Evolutionary conservation across 106 monocot species (phyloP), one percentile per base, ranked within the genome.

Genomic region (Allium fistulosum): DNA sequence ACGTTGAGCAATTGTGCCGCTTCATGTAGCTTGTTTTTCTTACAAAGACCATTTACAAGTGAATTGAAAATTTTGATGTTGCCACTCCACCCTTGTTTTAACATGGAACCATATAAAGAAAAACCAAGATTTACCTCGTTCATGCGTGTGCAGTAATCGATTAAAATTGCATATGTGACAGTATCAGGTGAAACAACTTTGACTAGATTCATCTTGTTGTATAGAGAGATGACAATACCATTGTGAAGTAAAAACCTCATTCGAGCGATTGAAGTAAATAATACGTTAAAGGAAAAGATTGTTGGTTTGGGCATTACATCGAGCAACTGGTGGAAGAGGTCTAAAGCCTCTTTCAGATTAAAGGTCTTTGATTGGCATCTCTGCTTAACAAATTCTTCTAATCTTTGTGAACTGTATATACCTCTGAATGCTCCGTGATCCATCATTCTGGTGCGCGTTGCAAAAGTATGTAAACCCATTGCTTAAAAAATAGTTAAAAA

Each of bases 11-110:
- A 11, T 26, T 8, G 15, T 0, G 57, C 3, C 12, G 80, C 84
- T 47, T 80, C 77, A 11, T 2, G 6, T 47, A 77, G 50, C 47
- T 65, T 66, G 8, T 61, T 69, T 26, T 70, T 51, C 14, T 26
- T 14, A 71, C 76, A 80, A 45, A 84, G 79, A 0, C 84, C 80
- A 67, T 67, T 74, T 26, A 78, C 61, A 10, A 87, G 51, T 7
- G 77, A 62, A 60, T 49, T 76, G 60, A 74, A 72, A 7, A 73
- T 70, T 10, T 81, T 68, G 4, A 61, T 63, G 62, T 75, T 68
- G 10, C 77, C 78, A 26, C 51, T 51, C 68, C 68, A 70, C 17
- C 77, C 75, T 6, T 52, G 58, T 49, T 69, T 72, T 53, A 77
- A 18, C 63, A 74, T 65, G 55, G 47, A 63, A 7, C 56, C 65